Evolutionary conservation across 257 asterid genomes (phyloP).

Genomic region (Lycium ferocissimum): DNA sequence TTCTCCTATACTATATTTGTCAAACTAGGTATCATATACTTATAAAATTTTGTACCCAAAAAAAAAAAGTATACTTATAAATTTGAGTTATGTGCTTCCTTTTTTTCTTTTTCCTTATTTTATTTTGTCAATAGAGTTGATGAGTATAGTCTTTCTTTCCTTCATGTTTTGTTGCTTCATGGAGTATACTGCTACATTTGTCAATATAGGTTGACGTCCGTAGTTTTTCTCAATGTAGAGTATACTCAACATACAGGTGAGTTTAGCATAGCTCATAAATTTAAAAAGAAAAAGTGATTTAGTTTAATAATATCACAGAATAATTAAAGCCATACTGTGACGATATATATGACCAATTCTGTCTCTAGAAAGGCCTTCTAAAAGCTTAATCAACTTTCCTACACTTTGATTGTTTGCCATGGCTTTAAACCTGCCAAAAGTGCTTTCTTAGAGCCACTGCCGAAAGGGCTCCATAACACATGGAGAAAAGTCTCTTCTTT

Average conservation of each 20-base stretch:
- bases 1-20: not conserved
- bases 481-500: slow-evolving; percentile 59
- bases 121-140: too few species aligned
- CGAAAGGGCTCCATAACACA: slow-evolving; percentile 37
- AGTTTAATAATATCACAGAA: not conserved
- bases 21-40: not conserved
- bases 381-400: not conserved
- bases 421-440: slow-evolving; percentile 42
- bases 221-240: not conserved
- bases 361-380: not conserved
- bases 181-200: not conserved
- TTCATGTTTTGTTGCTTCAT: too few species aligned
- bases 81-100: too few species aligned
- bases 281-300: not conserved
- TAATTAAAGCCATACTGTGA: not conserved
- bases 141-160: not conserved
- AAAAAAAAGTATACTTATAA: too few species aligned
- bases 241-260: not conserved
- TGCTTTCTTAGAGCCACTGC: slow-evolving; percentile 25
- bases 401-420: slow-evolving; percentile 30
- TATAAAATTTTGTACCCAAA: not conserved
- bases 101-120: too few species aligned
- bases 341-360: not conserved
- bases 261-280: not conserved
- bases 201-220: not conserved